Percentiles rank a stretch among this genome's conserved stretches.
phyloP scores from a whole-genome alignment of 495 filamentous ascomycete species.

The Haplographium delicatum region DNA sequence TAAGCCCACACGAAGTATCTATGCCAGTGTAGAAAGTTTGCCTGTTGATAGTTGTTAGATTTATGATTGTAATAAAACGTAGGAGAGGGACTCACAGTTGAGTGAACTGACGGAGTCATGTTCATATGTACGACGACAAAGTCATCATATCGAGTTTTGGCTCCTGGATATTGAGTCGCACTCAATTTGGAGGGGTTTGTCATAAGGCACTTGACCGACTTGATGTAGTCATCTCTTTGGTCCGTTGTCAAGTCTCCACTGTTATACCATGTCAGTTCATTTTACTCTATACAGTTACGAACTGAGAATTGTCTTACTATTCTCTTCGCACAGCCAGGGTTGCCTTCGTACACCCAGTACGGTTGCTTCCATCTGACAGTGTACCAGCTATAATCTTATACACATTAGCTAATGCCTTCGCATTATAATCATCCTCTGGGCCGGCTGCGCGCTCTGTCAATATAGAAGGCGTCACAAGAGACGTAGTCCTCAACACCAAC shows the following conservation, averaged over 20 bases:
- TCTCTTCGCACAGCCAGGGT: neutral
- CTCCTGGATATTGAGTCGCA: constrained; percentile 31
- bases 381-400: too few relatives aligned
- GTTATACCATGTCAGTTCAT: neutral
- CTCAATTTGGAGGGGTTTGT: constrained; percentile 39
- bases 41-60: constrained; percentile 51
- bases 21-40: constrained; percentile 68
- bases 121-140: neutral
- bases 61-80: constrained; percentile 64
- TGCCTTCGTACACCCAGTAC: too few relatives aligned
- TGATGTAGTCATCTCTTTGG: constrained; percentile 54
- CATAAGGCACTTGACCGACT: constrained; percentile 58
- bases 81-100: constrained; percentile 58
- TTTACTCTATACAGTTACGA: neutral
- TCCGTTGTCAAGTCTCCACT: neutral
- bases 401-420: too few relatives aligned
- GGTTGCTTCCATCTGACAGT: too few relatives aligned
- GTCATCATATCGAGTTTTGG: constrained; percentile 30
- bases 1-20: constrained; percentile 61
- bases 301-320: neutral
- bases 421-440: too few relatives aligned
- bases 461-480: too few relatives aligned
- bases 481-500: too few relatives aligned
- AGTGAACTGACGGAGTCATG: neutral
- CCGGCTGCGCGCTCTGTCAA: too few relatives aligned